phyloP scores from a whole-genome alignment of 108 stramenopile species.

The Cyclotella sp. region DNA sequence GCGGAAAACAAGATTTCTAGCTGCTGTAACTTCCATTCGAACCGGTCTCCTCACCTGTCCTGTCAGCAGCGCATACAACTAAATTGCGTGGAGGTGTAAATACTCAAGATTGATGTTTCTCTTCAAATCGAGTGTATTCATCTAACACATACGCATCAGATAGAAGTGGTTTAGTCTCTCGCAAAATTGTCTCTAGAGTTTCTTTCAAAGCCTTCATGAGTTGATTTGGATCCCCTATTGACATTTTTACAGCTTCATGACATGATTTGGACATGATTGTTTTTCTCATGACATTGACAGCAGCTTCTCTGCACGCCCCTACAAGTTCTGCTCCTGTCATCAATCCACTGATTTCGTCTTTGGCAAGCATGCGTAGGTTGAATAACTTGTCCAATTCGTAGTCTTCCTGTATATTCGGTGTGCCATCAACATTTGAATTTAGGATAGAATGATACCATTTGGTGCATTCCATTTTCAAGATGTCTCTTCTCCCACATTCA shows the following conservation, averaged over 20 bases:
- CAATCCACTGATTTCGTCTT: conserved; percentile 55
- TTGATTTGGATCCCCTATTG: background rate
- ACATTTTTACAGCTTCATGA: background rate
- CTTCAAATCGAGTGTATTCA: conserved; percentile 17
- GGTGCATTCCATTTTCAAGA: conserved; percentile 81
- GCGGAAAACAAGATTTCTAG: too few species aligned
- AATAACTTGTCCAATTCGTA: conserved; percentile 12
- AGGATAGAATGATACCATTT: conserved; percentile 47
- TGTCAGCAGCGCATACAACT: too few species aligned
- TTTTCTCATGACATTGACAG: conserved; percentile 57
- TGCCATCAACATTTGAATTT: background rate
- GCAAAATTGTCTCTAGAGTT: background rate
- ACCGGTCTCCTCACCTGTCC: too few species aligned
- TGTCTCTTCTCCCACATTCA: conserved; percentile 79
- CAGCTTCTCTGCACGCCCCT: conserved; percentile 80
- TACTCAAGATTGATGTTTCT: background rate
- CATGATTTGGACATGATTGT: background rate
- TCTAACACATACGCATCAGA: conserved; percentile 8
- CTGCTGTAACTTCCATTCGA: too few species aligned
- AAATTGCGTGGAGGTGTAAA: too few species aligned
- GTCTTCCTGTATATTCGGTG: background rate
- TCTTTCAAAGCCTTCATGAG: background rate
- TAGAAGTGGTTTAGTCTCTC: conserved; percentile 7
- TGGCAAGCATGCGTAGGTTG: conserved; percentile 63
- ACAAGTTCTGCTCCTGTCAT: conserved; percentile 92